Conservation (phyloP, 1,284 basidiomycete species). For the Ceratobasidium sp. region DNA sequence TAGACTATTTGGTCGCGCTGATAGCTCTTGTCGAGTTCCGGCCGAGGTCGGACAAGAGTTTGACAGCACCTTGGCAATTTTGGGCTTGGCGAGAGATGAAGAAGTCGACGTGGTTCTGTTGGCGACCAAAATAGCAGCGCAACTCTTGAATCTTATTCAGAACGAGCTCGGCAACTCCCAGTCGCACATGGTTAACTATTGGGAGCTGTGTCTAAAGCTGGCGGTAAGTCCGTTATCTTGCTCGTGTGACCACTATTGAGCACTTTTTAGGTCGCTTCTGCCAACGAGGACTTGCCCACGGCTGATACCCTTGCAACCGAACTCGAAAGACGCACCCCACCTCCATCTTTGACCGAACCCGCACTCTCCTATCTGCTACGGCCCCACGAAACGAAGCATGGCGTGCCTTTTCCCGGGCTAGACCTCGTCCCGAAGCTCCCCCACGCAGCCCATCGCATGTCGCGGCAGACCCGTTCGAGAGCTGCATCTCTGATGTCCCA, state of each 20-base stretch:
- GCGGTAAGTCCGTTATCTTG: conserved; percentile 1
- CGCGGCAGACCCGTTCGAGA: conserved; percentile 27
- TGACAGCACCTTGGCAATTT: not conserved
- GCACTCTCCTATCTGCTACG: not conserved
- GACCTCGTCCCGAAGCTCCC: not conserved
- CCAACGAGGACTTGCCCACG: not conserved
- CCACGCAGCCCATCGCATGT: not conserved
- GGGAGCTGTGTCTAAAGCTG: conserved; percentile 21
- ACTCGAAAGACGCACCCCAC: conserved; percentile 4
- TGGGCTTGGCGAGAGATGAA: not conserved
- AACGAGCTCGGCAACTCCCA: not conserved
- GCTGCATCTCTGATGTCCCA: conserved; percentile 31
- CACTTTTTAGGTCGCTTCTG: not conserved
- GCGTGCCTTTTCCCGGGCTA: not conserved
- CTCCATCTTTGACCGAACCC: conserved; percentile 9
- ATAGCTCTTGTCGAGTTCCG: not conserved
- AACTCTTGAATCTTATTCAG: conserved; percentile 5
- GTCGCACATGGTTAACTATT: not conserved
- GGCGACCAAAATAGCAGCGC: not conserved
- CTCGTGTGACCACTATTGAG: not conserved
- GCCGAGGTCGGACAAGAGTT: conserved; percentile 2
- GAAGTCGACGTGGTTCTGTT: not conserved
- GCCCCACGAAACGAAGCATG: not conserved
- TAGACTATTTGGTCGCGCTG: not conserved
- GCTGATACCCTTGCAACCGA: not conserved